Conservation (phyloP, 306 rosid genomes). For the Leucaena leucocephala region DNA sequence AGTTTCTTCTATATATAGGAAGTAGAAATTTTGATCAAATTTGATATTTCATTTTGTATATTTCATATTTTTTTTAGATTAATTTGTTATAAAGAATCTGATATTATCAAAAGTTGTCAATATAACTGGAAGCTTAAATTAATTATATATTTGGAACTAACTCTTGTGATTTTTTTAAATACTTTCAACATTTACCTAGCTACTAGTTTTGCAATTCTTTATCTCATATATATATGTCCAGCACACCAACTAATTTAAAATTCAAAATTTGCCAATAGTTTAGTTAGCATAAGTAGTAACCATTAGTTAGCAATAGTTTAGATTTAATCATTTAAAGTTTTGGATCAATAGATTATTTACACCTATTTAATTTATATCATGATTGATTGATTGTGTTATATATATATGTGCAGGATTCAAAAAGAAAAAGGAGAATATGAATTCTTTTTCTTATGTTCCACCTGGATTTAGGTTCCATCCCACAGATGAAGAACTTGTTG, state of each 20-base stretch:
- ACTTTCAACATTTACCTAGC: background rate
- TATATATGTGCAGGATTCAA: slow-evolving; percentile 43
- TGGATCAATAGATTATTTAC: background rate
- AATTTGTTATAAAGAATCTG: background rate
- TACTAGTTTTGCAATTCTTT: background rate
- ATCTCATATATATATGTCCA: background rate
- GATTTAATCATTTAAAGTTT: background rate
- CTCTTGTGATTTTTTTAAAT: background rate
- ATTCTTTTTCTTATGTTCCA: slow-evolving; percentile 73
- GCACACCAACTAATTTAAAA: background rate
- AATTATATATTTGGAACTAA: background rate
- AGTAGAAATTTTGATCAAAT: background rate
- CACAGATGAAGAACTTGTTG: slow-evolving; percentile 95
- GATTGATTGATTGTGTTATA: background rate
- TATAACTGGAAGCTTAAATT: background rate
- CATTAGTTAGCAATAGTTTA: no score
- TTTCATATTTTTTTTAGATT: background rate
- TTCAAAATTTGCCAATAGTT: background rate
- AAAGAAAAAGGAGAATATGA: slow-evolving; percentile 44
- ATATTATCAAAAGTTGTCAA: background rate
- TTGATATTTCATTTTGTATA: background rate
- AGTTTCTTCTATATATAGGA: background rate
- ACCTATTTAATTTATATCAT: background rate
- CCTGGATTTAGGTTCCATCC: slow-evolving; percentile 98
- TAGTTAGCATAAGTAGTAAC: no score